phyloP scores from a whole-genome alignment of 108 stramenopile genomes.

The Poteriospumella lacustris region DNA sequence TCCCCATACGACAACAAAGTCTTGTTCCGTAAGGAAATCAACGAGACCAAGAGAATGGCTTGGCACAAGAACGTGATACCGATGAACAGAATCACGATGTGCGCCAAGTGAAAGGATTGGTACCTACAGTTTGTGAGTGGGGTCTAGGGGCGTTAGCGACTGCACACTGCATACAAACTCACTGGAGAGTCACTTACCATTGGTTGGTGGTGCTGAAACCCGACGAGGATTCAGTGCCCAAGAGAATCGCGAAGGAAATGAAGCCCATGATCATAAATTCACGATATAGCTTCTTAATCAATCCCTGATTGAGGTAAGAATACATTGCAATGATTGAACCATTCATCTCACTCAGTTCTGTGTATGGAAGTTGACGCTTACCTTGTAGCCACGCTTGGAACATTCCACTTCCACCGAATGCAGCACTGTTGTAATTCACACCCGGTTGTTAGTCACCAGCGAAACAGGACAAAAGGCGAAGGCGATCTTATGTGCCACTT shows the following conservation, averaged over 20 bases:
- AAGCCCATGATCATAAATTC: slow-evolving; percentile 25
- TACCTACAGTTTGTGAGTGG: slow-evolving; percentile 11
- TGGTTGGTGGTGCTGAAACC: background rate
- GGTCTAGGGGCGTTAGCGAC: too few relatives aligned
- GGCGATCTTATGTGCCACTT: background rate
- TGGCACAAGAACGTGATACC: background rate
- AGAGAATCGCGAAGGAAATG: slow-evolving; percentile 1
- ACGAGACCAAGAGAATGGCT: background rate
- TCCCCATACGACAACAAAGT: background rate
- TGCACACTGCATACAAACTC: background rate
- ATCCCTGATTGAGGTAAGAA: background rate
- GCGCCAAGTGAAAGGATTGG: slow-evolving; percentile 5
- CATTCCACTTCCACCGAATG: background rate
- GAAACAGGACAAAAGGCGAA: background rate
- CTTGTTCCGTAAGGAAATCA: background rate
- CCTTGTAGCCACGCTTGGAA: background rate
- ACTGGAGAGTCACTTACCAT: background rate
- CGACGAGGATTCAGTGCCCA: background rate
- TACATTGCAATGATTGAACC: background rate
- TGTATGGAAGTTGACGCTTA: background rate
- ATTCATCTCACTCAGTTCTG: background rate
- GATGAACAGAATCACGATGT: background rate
- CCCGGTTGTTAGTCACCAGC: background rate
- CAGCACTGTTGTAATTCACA: background rate
- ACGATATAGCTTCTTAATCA: slow-evolving; percentile 2